Evolutionary conservation across 2,329 filamentous ascomycete genomes (phyloP).

Genomic region (Beauveria asiatica): DNA sequence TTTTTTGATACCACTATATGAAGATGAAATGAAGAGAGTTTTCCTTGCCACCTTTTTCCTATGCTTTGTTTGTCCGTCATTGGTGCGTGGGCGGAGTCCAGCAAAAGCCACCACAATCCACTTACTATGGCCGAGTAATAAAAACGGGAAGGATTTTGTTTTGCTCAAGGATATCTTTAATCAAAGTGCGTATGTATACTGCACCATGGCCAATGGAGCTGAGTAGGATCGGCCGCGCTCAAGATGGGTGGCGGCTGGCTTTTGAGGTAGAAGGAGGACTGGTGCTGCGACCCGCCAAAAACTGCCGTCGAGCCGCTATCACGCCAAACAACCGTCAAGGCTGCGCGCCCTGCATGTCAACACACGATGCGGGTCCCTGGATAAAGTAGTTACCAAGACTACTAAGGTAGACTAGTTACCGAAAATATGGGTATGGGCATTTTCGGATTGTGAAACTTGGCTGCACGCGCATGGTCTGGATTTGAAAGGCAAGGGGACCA

Average conservation of each 20-base stretch:
- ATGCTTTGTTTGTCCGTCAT: not conserved
- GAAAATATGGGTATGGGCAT: too few species aligned
- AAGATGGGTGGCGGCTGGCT: not conserved
- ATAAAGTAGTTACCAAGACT: too few species aligned
- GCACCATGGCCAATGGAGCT: too few species aligned
- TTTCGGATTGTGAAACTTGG: too few species aligned
- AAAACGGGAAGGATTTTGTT: not conserved
- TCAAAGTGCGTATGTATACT: not conserved
- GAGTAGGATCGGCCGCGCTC: too few species aligned
- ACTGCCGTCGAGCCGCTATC: not conserved
- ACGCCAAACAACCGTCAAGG: not conserved
- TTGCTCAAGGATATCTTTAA: not conserved
- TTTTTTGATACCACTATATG: conserved; percentile 7
- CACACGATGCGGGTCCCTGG: not conserved
- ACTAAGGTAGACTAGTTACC: too few species aligned
- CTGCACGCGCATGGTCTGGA: too few species aligned
- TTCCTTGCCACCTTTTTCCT: not conserved
- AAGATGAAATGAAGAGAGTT: conserved; percentile 1
- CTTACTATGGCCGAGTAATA: not conserved
- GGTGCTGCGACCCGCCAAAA: not conserved
- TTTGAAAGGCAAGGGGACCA: too few species aligned
- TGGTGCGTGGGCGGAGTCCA: not conserved
- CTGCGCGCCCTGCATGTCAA: conserved; percentile 10
- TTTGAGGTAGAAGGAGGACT: not conserved
- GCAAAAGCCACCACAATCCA: not conserved